Conservation (phyloP, 352 stramenopile species). For the Phytophthora uliginosa region DNA sequence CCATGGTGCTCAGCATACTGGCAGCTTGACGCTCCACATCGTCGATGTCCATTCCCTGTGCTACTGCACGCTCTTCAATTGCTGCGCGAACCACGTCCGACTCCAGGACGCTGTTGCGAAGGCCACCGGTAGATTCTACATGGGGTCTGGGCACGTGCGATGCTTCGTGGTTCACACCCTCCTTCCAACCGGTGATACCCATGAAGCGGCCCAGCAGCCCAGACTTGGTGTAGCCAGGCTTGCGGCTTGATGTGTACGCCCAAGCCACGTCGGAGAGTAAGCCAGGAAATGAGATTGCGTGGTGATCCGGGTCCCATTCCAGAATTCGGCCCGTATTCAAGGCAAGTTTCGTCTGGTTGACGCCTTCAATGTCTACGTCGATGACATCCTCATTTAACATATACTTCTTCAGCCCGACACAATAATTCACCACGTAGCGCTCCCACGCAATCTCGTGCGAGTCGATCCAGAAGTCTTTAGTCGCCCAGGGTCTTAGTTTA, state of each 20-base stretch:
- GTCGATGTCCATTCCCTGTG: slow-evolving; percentile 42
- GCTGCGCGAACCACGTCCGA: slow-evolving; percentile 62
- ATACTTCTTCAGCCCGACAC: slow-evolving; percentile 84
- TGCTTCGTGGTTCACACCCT: slow-evolving; percentile 89
- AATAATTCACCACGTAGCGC: slow-evolving; percentile 90
- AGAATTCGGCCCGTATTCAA: slow-evolving; percentile 85
- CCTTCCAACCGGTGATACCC: slow-evolving; percentile 88
- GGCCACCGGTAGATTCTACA: slow-evolving; percentile 63
- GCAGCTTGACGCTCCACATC: slow-evolving; percentile 70
- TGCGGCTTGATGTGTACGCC: slow-evolving; percentile 91
- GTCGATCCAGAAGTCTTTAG: slow-evolving; percentile 71
- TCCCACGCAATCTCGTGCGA: slow-evolving; percentile 85
- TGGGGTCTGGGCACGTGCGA: slow-evolving; percentile 84
- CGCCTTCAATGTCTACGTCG: slow-evolving; percentile 81
- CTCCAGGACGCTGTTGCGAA: slow-evolving; percentile 83
- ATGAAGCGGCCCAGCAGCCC: slow-evolving; percentile 87
- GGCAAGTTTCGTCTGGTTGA: slow-evolving; percentile 86
- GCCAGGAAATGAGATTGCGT: slow-evolving; percentile 89
- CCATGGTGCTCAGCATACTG: slow-evolving; percentile 81
- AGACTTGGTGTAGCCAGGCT: slow-evolving; percentile 89
- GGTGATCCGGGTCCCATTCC: slow-evolving; percentile 90
- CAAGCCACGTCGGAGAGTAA: slow-evolving; percentile 89
- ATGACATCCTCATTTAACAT: slow-evolving; percentile 89
- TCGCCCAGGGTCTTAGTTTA: slow-evolving; percentile 38
- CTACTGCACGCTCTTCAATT: slow-evolving; percentile 52